Conservation (phyloP, 2,329 filamentous ascomycete species). For the Uncinocarpus reesii region DNA sequence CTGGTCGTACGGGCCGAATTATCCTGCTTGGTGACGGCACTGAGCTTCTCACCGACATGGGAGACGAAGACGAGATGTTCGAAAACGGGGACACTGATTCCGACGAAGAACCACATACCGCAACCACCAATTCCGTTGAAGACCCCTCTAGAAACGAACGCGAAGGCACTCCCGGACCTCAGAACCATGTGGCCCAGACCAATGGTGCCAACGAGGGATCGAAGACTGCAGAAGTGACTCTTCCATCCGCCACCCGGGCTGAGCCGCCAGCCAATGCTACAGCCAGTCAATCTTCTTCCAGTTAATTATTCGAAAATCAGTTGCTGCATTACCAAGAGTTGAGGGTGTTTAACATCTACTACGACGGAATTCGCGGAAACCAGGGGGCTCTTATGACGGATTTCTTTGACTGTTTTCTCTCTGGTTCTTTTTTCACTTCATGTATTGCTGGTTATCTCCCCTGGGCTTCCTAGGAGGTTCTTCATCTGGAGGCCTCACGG, state of each 20-base stretch:
- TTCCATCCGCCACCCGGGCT: background rate
- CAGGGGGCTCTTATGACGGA: background rate
- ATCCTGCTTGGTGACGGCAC: slow-evolving; percentile 94
- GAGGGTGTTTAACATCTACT: background rate
- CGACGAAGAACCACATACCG: slow-evolving; percentile 49
- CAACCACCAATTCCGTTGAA: slow-evolving; percentile 18
- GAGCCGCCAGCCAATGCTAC: slow-evolving; percentile 14
- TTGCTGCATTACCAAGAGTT: background rate
- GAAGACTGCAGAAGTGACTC: background rate
- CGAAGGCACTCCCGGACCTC: slow-evolving; percentile 45
- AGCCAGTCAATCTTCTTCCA: slow-evolving; percentile 14
- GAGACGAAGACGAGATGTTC: slow-evolving; percentile 90
- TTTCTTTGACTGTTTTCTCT: slow-evolving; percentile 13
- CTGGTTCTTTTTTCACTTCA: slow-evolving; percentile 11
- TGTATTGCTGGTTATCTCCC: background rate
- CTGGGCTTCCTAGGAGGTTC: background rate
- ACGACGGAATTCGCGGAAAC: background rate
- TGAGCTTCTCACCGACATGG: slow-evolving; percentile 77
- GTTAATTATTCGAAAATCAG: slow-evolving; percentile 2
- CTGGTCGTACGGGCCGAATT: slow-evolving; percentile 66
- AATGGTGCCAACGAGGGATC: slow-evolving; percentile 20
- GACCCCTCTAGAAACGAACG: slow-evolving; percentile 33
- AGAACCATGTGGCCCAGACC: slow-evolving; percentile 25
- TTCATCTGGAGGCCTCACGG: background rate
- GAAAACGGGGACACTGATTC: slow-evolving; percentile 56